Percentiles rank a stretch among this genome's conserved stretches.
Conservation (phyloP, 345 rosid species). For the Euclidium syriacum region DNA sequence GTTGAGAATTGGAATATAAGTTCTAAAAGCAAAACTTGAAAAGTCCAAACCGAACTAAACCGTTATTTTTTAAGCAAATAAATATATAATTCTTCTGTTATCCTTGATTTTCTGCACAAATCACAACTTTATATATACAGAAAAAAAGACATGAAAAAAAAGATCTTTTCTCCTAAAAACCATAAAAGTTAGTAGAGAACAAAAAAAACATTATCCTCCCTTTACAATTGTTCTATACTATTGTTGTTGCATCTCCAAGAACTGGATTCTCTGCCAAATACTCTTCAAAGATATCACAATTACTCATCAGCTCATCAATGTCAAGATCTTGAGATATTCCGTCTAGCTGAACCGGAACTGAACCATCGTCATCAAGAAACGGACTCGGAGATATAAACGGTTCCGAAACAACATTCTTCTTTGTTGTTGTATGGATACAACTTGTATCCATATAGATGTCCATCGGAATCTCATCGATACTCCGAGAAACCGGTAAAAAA, state of each 20-base stretch:
- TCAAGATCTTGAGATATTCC: conserved; percentile 16
- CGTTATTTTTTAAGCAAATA: too few relatives aligned
- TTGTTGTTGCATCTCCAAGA: conserved; percentile 14
- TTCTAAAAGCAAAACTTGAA: too few relatives aligned
- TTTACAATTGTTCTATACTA: conserved; percentile 7
- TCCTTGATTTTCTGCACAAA: conserved; percentile 4
- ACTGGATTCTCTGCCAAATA: conserved; percentile 15
- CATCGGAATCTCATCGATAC: too few relatives aligned
- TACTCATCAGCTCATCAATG: conserved; percentile 26
- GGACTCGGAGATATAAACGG: conserved; percentile 12
- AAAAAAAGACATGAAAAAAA: background rate
- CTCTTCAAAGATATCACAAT: conserved; percentile 18
- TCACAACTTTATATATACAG: background rate
- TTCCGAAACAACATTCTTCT: conserved; percentile 5
- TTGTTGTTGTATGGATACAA: too few relatives aligned
- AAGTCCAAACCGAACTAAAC: too few relatives aligned
- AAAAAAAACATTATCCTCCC: background rate
- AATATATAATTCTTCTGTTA: background rate
- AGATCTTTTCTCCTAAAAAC: background rate
- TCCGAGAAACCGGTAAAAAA: too few relatives aligned
- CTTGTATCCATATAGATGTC: conserved; percentile 25
- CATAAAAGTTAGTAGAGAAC: conserved; percentile 11
- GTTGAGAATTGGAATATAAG: too few relatives aligned
- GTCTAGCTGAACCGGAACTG: conserved; percentile 19
- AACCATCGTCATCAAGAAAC: conserved; percentile 22